Percentiles rank a stretch among this genome's conserved stretches.
Evolutionary conservation across 2,329 filamentous ascomycete species (phyloP).

Genomic region (Ophiocordyceps camponoti-rufipedis): DNA sequence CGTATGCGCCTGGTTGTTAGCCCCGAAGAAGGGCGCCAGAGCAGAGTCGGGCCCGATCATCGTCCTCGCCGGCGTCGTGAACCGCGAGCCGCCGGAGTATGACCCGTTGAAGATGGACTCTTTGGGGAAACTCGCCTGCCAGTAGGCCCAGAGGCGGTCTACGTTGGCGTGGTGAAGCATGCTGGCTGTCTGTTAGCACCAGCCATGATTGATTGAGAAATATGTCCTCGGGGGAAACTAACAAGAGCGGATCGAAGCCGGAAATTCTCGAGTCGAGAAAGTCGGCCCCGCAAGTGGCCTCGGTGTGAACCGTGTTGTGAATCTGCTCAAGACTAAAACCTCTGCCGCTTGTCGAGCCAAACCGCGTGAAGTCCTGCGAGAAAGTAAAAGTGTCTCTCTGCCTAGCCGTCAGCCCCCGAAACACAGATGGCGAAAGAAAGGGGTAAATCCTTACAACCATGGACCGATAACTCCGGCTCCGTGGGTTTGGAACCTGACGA

Average conservation of each 20-base stretch:
- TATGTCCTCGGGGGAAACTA: slow-evolving; percentile 2
- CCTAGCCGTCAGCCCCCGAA: neutral
- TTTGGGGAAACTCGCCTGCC: slow-evolving; percentile 23
- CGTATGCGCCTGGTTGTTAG: slow-evolving; percentile 7
- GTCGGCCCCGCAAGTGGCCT: slow-evolving; percentile 19
- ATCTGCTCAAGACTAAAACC: slow-evolving; percentile 24
- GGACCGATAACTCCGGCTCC: slow-evolving; percentile 16
- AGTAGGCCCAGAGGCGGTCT: slow-evolving; percentile 43
- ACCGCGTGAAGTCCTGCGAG: slow-evolving; percentile 15
- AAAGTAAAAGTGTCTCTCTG: slow-evolving; percentile 23
- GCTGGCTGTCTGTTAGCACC: slow-evolving; percentile 4
- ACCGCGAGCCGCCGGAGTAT: slow-evolving; percentile 18
- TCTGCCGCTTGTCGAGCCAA: slow-evolving; percentile 13
- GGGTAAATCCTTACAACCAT: slow-evolving; percentile 16
- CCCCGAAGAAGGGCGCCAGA: slow-evolving; percentile 30
- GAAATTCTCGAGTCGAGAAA: slow-evolving; percentile 20
- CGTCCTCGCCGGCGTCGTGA: slow-evolving; percentile 19
- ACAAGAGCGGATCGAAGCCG: slow-evolving; percentile 27
- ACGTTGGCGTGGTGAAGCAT: slow-evolving; percentile 39
- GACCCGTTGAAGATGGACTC: slow-evolving; percentile 15
- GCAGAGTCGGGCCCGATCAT: slow-evolving; percentile 22
- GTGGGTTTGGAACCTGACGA: neutral
- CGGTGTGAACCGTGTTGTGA: slow-evolving; percentile 23
- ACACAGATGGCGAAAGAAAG: no score
- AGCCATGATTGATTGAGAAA: neutral